Conservation (phyloP, 1,284 basidiomycete species). For the Inonotus obliquus region DNA sequence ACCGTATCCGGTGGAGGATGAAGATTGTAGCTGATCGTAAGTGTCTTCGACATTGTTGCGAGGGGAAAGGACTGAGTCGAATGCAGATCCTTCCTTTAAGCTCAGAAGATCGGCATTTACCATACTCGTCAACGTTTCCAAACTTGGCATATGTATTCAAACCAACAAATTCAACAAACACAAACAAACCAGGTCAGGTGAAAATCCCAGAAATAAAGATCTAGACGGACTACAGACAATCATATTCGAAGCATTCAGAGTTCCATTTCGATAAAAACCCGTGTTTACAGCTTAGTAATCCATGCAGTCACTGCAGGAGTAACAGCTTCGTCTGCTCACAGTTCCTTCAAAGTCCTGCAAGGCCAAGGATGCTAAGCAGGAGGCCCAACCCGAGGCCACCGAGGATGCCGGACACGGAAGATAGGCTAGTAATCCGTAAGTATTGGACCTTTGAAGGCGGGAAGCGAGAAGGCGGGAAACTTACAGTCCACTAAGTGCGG, state of each 20-base stretch:
- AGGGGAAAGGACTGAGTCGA: background rate
- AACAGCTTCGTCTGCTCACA: background rate
- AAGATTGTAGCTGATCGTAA: slow-evolving; percentile 48
- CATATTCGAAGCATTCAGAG: background rate
- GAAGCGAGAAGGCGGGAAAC: slow-evolving; percentile 10
- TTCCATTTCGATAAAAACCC: background rate
- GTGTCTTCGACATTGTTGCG: slow-evolving; percentile 31
- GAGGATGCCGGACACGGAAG: slow-evolving; percentile 24
- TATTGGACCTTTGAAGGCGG: background rate
- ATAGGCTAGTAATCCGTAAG: slow-evolving; percentile 18
- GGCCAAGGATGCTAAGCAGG: slow-evolving; percentile 26
- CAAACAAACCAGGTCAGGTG: background rate
- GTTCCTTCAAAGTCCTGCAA: slow-evolving; percentile 13
- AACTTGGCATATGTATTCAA: background rate
- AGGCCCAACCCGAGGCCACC: slow-evolving; percentile 24
- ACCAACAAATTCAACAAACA: background rate
- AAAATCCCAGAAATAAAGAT: background rate
- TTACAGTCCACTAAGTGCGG: slow-evolving; percentile 23
- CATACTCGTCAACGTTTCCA: background rate
- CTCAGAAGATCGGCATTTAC: background rate
- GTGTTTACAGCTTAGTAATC: background rate
- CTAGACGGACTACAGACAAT: background rate
- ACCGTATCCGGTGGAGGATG: slow-evolving; percentile 37
- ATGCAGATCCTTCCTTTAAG: background rate
- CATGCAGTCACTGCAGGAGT: background rate